These are phyloP conservation scores for Micractinium conductrix DNA, from an alignment of 139 green algal species.

Conservation along the genomic window DNA sequence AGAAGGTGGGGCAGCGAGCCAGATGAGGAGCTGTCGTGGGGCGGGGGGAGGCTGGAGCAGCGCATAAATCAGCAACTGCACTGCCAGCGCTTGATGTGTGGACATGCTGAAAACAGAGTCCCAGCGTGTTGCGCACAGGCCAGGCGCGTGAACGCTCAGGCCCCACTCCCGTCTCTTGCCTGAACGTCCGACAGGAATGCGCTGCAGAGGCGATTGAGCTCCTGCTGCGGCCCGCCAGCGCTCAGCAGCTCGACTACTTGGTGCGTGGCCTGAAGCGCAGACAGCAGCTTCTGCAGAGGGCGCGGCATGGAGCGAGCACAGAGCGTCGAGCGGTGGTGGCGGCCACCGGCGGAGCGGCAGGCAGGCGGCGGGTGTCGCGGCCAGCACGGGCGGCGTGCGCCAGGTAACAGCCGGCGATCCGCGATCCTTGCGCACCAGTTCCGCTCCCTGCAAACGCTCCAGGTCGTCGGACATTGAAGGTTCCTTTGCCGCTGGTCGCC, in stretches of 20 bases:
- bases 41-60: not conserved
- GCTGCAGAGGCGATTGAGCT: constrained; percentile 11
- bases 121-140: not conserved
- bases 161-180: not conserved
- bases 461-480: not conserved
- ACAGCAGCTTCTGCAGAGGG: constrained; percentile 15
- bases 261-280: constrained; percentile 1
- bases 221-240: not conserved
- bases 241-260: constrained; percentile 14
- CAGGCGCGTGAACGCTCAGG: not conserved
- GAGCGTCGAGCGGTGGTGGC: not conserved
- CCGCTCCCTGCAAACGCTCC: constrained; percentile 3
- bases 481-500: not conserved
- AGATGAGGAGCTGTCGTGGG: not conserved
- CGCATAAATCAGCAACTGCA: not conserved
- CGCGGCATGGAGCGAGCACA: not conserved
- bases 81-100: not conserved
- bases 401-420: not conserved
- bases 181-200: constrained; percentile 9
- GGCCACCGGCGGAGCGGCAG: not conserved
- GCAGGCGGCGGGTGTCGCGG: not conserved
- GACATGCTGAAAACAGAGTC: no score
- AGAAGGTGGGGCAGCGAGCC: not conserved
- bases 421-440: not conserved
- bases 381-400: not conserved